A percentile compares a stretch with the other conserved stretches of the same genome.
Conservation (phyloP, 345 rosid genomes). For the Sonneratia caseolaris region DNA sequence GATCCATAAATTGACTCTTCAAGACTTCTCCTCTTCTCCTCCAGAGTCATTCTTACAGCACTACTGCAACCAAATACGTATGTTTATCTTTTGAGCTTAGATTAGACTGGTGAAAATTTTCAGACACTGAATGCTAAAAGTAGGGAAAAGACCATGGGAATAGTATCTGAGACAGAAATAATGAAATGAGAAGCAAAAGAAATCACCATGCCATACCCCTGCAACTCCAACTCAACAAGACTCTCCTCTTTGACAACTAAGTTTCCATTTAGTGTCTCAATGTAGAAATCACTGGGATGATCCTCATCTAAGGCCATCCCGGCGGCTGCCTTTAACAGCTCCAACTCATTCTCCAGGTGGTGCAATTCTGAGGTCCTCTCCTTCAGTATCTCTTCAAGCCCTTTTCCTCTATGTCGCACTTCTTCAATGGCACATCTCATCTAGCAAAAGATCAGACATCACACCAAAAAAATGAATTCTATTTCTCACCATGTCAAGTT, state of each 20-base stretch:
- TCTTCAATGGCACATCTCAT: slow-evolving; percentile 17
- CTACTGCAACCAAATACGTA: slow-evolving; percentile 32
- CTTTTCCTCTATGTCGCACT: slow-evolving; percentile 24
- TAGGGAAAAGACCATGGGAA: background rate
- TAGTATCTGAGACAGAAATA: background rate
- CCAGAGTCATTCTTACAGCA: slow-evolving; percentile 34
- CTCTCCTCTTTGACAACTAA: slow-evolving; percentile 27
- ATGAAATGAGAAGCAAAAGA: slow-evolving; percentile 2
- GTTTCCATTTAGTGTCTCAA: slow-evolving; percentile 40
- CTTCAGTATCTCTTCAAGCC: slow-evolving; percentile 27
- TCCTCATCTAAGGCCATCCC: slow-evolving; percentile 43
- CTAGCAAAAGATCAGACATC: slow-evolving; percentile 25
- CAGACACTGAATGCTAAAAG: background rate
- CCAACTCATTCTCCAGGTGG: slow-evolving; percentile 43
- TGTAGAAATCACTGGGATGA: slow-evolving; percentile 35
- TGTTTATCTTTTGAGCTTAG: background rate
- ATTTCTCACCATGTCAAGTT: background rate
- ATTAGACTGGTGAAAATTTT: slow-evolving; percentile 2
- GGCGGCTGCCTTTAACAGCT: slow-evolving; percentile 42
- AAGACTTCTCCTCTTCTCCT: slow-evolving; percentile 47
- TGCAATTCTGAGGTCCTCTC: slow-evolving; percentile 29
- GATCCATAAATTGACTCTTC: slow-evolving; percentile 44
- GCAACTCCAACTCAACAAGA: slow-evolving; percentile 32
- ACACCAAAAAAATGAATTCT: background rate
- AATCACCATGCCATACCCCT: slow-evolving; percentile 35